A percentile compares a stretch with the other conserved stretches of the same genome.
Conservation (phyloP, 768 basidiomycete genomes). For the Clitopilus passeckerianus region DNA sequence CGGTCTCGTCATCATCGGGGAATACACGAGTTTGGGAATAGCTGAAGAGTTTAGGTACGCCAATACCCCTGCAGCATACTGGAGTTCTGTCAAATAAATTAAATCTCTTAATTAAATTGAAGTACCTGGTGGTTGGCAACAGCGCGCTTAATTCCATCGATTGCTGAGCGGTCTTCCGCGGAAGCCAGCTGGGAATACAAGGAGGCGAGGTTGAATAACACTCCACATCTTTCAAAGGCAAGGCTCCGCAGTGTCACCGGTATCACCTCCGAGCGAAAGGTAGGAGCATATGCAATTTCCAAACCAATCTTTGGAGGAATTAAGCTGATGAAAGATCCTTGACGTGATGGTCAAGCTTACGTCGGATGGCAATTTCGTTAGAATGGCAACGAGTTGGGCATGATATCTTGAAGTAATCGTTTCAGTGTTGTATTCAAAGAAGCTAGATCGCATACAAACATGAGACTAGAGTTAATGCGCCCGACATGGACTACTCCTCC, state of each 20-base stretch:
- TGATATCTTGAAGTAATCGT: constrained; percentile 62
- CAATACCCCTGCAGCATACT: constrained; percentile 73
- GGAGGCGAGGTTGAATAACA: constrained; percentile 84
- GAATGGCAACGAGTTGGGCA: constrained; percentile 79
- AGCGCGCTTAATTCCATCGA: constrained; percentile 84
- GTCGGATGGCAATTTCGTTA: constrained; percentile 81
- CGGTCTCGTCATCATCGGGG: constrained; percentile 46
- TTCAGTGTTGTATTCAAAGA: constrained; percentile 4
- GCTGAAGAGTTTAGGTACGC: constrained; percentile 51
- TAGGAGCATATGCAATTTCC: constrained; percentile 68
- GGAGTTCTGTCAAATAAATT: not conserved
- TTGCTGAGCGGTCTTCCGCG: constrained; percentile 60
- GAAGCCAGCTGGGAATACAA: constrained; percentile 80
- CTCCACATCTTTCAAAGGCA: constrained; percentile 73
- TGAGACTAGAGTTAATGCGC: constrained; percentile 44
- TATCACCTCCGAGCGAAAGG: constrained; percentile 51
- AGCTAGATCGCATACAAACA: constrained; percentile 39
- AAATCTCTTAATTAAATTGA: constrained; percentile 1
- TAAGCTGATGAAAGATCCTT: not conserved
- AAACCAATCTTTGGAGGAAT: constrained; percentile 52
- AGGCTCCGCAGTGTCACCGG: constrained; percentile 69
- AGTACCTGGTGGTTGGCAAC: constrained; percentile 65
- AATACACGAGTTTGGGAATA: constrained; percentile 44
- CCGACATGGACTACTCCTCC: constrained; percentile 50
- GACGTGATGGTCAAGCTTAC: constrained; percentile 29